A percentile compares a stretch with the other conserved stretches of the same genome.
phyloP scores from a whole-genome alignment of 805 yeast genomes.

The Metschnikowia santaceciliae region DNA sequence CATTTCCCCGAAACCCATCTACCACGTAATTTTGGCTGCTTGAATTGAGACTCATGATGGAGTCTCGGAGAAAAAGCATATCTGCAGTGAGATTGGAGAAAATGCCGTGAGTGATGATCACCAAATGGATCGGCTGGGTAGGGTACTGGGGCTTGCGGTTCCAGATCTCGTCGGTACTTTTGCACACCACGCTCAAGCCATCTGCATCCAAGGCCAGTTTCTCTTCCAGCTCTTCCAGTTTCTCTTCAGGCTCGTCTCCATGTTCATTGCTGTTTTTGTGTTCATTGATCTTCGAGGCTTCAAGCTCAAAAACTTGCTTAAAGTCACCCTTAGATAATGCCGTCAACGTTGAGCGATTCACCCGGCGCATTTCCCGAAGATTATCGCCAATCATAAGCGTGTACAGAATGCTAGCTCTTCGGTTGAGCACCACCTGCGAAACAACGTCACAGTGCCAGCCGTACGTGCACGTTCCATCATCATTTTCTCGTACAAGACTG shows the following conservation, averaged over 20 bases:
- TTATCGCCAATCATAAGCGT: slow-evolving; percentile 39
- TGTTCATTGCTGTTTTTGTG: background rate
- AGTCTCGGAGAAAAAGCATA: slow-evolving; percentile 39
- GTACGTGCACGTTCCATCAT: slow-evolving; percentile 19
- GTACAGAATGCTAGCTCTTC: slow-evolving; percentile 26
- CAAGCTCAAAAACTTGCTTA: slow-evolving; percentile 2
- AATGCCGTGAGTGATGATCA: slow-evolving; percentile 42
- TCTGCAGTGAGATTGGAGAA: slow-evolving; percentile 43
- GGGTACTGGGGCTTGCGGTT: slow-evolving; percentile 17
- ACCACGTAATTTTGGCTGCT: slow-evolving; percentile 31
- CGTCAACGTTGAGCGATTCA: slow-evolving; percentile 23
- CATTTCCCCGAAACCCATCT: slow-evolving; percentile 37
- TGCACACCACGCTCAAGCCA: slow-evolving; percentile 22
- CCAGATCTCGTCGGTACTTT: slow-evolving; percentile 35
- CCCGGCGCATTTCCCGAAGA: slow-evolving; percentile 27
- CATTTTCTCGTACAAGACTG: slow-evolving; percentile 22
- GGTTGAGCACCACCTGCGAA: slow-evolving; percentile 40
- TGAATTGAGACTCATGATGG: slow-evolving; percentile 18
- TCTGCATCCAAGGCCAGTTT: background rate
- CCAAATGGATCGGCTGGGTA: slow-evolving; percentile 34
- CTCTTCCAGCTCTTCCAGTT: background rate
- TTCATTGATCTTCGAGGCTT: slow-evolving; percentile 10
- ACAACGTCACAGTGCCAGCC: slow-evolving; percentile 39
- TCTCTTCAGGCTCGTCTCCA: background rate
- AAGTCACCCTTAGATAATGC: slow-evolving; percentile 16